phyloP scores from a whole-genome alignment of 768 basidiomycete species.

The Chalciporus pseudorubinellus region DNA sequence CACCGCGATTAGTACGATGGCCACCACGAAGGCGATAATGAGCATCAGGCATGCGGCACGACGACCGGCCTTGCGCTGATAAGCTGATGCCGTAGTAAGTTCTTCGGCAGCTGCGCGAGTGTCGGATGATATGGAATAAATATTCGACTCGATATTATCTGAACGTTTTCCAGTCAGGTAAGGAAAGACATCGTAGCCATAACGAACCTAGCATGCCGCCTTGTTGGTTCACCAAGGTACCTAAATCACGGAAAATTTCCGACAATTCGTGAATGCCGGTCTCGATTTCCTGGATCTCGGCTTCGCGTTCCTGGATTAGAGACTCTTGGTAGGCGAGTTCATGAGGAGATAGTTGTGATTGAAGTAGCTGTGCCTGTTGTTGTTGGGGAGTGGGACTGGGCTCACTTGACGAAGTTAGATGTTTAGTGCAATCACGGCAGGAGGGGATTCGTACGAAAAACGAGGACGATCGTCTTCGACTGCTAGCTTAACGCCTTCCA shows the following conservation, averaged over 20 bases:
- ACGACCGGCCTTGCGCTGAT: conserved; percentile 91
- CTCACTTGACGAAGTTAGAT: conserved; percentile 25
- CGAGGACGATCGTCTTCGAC: conserved; percentile 69
- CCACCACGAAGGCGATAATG: conserved; percentile 79
- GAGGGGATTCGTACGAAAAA: conserved; percentile 14
- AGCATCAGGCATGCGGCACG: conserved; percentile 89
- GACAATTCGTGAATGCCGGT: conserved; percentile 93
- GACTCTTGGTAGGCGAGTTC: conserved; percentile 97
- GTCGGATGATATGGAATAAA: conserved; percentile 81
- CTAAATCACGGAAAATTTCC: conserved; percentile 95
- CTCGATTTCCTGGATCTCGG: conserved; percentile 95
- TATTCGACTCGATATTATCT: conserved; percentile 97
- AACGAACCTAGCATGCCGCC: conserved; percentile 88
- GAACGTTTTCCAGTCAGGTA: background rate
- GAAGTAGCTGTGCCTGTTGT: conserved; percentile 67
- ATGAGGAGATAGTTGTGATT: conserved; percentile 77
- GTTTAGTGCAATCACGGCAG: background rate
- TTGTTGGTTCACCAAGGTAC: conserved; percentile 92
- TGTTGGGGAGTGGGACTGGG: conserved; percentile 50
- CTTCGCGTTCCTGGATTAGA: conserved; percentile 76
- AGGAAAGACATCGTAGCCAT: background rate
- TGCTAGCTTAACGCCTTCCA: conserved; percentile 80
- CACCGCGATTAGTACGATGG: conserved; percentile 90
- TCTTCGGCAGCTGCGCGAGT: conserved; percentile 83
- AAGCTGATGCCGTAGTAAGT: conserved; percentile 83